Percentiles rank a stretch among this genome's conserved stretches.
These are phyloP conservation scores for Salix dunnii DNA, from an alignment of 345 rosid species.

Conservation along the genomic window DNA sequence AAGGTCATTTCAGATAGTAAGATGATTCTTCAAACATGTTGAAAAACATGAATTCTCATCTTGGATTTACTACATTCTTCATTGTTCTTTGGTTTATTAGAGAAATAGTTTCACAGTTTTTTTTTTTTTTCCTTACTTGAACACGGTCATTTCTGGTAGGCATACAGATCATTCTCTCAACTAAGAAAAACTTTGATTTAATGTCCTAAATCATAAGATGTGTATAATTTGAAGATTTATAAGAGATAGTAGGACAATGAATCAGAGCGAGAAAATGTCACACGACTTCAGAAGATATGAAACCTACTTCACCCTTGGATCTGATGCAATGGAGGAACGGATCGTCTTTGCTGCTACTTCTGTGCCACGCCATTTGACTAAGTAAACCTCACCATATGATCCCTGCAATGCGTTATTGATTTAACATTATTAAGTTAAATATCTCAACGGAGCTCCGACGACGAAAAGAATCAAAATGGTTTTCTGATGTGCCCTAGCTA, in stretches of 20 bases:
- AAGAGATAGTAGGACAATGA: neutral
- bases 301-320: conserved; percentile 56
- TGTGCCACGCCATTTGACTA: conserved; percentile 67
- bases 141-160: too few species aligned
- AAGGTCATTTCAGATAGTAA: neutral
- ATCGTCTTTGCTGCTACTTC: conserved; percentile 68
- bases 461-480: neutral
- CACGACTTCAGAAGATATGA: neutral
- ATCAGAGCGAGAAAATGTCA: neutral
- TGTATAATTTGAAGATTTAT: too few species aligned
- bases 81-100: too few species aligned
- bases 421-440: conserved; percentile 1
- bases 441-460: neutral
- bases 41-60: too few species aligned
- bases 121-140: too few species aligned
- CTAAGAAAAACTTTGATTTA: too few species aligned
- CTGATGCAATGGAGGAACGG: conserved; percentile 60
- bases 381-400: conserved; percentile 57
- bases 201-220: too few species aligned
- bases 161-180: too few species aligned
- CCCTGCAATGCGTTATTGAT: conserved; percentile 33
- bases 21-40: neutral
- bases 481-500: neutral
- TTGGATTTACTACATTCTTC: too few species aligned
- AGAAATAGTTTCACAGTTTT: too few species aligned